Evolutionary conservation across 805 yeast genomes (phyloP).

Genomic region (Candida broadrunensis): DNA sequence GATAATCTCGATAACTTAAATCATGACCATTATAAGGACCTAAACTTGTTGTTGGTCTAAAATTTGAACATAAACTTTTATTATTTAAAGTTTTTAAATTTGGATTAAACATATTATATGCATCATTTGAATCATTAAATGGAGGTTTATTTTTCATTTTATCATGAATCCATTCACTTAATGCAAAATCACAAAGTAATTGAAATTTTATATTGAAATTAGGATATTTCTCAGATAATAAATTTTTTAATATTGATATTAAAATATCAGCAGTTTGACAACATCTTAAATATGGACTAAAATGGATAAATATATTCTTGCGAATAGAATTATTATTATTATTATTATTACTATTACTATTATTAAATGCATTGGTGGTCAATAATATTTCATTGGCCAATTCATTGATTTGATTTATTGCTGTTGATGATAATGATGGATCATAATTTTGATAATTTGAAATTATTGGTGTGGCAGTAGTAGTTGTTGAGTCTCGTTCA

Average conservation of each 20-base stretch:
- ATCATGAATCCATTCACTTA: constrained; percentile 46
- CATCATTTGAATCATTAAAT: constrained; percentile 40
- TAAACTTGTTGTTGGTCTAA: constrained; percentile 40
- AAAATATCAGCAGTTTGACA: constrained; percentile 43
- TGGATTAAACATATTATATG: constrained; percentile 45
- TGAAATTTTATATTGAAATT: constrained; percentile 32
- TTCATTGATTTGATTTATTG: constrained; percentile 22
- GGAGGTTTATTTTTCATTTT: constrained; percentile 42
- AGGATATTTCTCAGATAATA: constrained; percentile 21
- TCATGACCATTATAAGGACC: constrained; percentile 44
- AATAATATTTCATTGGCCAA: constrained; percentile 27
- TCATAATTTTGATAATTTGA: constrained; percentile 31
- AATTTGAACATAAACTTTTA: constrained; percentile 31
- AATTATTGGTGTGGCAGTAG: constrained; percentile 23
- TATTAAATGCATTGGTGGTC: constrained; percentile 12
- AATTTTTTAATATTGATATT: constrained; percentile 23
- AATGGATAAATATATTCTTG: constrained; percentile 36
- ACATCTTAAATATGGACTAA: constrained; percentile 42
- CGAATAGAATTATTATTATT: constrained; percentile 10
- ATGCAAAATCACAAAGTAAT: constrained; percentile 42
- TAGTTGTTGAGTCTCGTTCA: constrained; percentile 22
- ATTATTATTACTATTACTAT: constrained; percentile 2
- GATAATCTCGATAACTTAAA: constrained; percentile 37
- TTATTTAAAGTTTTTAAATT: constrained; percentile 35
- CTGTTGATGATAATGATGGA: constrained; percentile 32